Evolutionary conservation across 768 basidiomycete genomes (phyloP).

Genomic region (Auriscalpium vulgare): DNA sequence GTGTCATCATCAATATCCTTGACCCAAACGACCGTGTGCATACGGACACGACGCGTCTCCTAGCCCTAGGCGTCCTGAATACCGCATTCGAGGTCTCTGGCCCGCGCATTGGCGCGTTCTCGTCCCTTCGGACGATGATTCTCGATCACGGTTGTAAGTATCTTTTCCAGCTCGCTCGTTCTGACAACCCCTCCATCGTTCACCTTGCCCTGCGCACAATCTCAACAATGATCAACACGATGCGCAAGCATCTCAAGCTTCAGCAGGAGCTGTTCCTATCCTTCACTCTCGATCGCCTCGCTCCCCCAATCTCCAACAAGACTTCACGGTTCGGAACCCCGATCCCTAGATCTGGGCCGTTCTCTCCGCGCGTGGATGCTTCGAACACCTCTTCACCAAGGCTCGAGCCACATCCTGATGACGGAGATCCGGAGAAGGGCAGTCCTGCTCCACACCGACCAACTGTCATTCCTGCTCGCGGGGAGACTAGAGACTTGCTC

Average conservation of each 20-base stretch:
- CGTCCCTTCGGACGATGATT: conserved; percentile 69
- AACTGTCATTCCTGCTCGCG: conserved; percentile 53
- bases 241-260: conserved; percentile 79
- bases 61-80: conserved; percentile 82
- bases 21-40: conserved; percentile 93
- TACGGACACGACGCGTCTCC: conserved; percentile 90
- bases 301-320: conserved; percentile 39
- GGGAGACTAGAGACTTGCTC: conserved; percentile 83
- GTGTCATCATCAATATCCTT: conserved; percentile 90
- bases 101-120: conserved; percentile 62
- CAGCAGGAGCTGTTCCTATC: conserved; percentile 94
- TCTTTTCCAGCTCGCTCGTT: conserved; percentile 92
- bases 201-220: conserved; percentile 78
- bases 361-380: conserved; percentile 19
- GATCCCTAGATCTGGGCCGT: conserved; percentile 2
- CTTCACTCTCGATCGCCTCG: conserved; percentile 87
- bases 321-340: conserved; percentile 14
- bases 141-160: conserved; percentile 92
- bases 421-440: conserved; percentile 41
- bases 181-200: conserved; percentile 75
- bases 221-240: conserved; percentile 81
- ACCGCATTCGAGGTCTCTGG: conserved; percentile 84
- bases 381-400: conserved; percentile 34
- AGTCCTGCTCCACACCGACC: conserved; percentile 31
- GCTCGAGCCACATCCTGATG: conserved; percentile 29